A percentile compares a stretch with the other conserved stretches of the same genome.
These are phyloP conservation scores for Xylariaceae sp. DNA, from an alignment of 2,329 filamentous ascomycete genomes.

Conservation along the genomic window DNA sequence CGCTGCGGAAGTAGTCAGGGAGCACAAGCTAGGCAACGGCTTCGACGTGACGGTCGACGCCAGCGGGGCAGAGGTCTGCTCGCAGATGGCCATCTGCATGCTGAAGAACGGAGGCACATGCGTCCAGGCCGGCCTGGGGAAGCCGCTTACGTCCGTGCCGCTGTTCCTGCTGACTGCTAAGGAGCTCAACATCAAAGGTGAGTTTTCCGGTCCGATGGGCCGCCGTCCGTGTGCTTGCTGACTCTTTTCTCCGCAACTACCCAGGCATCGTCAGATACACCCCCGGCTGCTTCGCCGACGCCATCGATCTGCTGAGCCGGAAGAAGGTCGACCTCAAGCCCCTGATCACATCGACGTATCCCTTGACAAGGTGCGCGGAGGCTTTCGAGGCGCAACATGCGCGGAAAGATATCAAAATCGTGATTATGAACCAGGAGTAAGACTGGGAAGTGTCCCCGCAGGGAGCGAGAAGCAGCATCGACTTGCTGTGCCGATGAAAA, in stretches of 20 bases:
- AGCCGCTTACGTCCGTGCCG: conserved; percentile 22
- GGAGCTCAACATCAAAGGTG: too few species aligned
- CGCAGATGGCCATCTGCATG: conserved; percentile 38
- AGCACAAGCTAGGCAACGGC: conserved; percentile 32
- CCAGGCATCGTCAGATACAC: conserved; percentile 42
- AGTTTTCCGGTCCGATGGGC: not conserved
- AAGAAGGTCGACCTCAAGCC: conserved; percentile 33
- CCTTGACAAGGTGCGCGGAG: conserved; percentile 23
- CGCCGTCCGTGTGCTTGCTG: conserved; percentile 11
- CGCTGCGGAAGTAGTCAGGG: conserved; percentile 30
- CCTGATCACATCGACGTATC: conserved; percentile 30
- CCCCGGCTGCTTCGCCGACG: conserved; percentile 40
- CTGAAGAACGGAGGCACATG: conserved; percentile 39
- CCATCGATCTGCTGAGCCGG: conserved; percentile 40
- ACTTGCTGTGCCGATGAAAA: too few species aligned
- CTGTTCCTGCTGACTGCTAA: not conserved
- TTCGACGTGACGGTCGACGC: conserved; percentile 43
- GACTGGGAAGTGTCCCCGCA: too few species aligned
- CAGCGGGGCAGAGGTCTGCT: conserved; percentile 37
- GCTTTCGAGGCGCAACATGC: conserved; percentile 3
- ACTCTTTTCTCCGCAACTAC: conserved; percentile 45
- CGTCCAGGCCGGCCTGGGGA: conserved; percentile 45
- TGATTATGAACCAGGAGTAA: too few species aligned
- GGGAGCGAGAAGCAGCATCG: too few species aligned
- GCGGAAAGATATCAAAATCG: too few species aligned